Evolutionary conservation across 75 land plant genomes (phyloP), one percentile per base, ranked within the genome.

Genomic region (Cryptomeria japonica): DNA sequence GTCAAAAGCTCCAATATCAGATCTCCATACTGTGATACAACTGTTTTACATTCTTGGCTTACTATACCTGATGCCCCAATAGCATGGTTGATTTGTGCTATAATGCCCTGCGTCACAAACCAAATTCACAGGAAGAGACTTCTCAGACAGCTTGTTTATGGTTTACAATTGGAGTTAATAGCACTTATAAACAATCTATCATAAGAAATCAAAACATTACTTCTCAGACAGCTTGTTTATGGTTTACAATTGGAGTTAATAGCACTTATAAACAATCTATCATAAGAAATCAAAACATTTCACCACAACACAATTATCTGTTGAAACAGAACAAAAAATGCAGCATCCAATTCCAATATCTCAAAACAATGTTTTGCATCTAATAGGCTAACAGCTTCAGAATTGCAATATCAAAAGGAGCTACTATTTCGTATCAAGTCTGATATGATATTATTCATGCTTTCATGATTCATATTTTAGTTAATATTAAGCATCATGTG

Each of bases 61-160:
- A 93, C 83, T 36, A 94, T 42, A 64, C 95, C 95, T 14, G 92
- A 88, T 47, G 95, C 95, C 36, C 95, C 95, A 53, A 94, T 94
- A 28, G 91, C 94, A 37, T 89, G 84, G 78, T 94, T 94, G 88
- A 94, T 86, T 85, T 93, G 88, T 47, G 95, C 84, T 37, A 93
- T 82, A 36, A 94, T 88, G 19, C 91, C 90, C 94, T 93, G 89
- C 31, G n/a, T 68, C 31, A 28, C 28, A 58, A 87, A 87, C 34
- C 46, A 46, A 44, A 28, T 44, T 28, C 89, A 87, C 37, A 36
- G 31, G 32, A 39, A 87, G 76, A 39, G 11, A 86, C 38, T 44
- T 41, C 22, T 77, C 31, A 87, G 88, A 34, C 28, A 32, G 42
- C 32, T 44, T 76, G 32, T 19, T 39, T 19, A 87, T n/a, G 6